These are phyloP conservation scores for Mycena galopus DNA, from an alignment of 768 basidiomycete species.

Conservation along the genomic window DNA sequence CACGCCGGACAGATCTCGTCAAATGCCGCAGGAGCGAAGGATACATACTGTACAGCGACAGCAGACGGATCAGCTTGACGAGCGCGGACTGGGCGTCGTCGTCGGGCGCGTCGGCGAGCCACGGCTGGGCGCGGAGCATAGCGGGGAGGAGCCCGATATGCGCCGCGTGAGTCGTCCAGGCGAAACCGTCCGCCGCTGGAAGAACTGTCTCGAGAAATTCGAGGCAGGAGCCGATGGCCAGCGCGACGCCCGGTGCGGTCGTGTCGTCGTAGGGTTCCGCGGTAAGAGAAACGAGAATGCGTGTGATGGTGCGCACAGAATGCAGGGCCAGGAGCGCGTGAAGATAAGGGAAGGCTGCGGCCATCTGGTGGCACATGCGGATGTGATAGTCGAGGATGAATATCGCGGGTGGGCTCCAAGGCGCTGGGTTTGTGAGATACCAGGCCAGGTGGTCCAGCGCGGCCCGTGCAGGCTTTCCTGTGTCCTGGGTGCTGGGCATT, in stretches of 20 bases:
- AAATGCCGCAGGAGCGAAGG: constrained; percentile 32
- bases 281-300: constrained; percentile 33
- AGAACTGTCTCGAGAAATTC: constrained; percentile 26
- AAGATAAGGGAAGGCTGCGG: constrained; percentile 13
- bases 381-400: constrained; percentile 36
- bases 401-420: constrained; percentile 24
- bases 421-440: constrained; percentile 21
- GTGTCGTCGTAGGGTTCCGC: constrained; percentile 19
- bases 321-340: constrained; percentile 21
- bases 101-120: constrained; percentile 32
- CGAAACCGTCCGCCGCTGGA: constrained; percentile 26
- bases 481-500: constrained; percentile 23
- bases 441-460: constrained; percentile 29
- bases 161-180: constrained; percentile 34
- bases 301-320: constrained; percentile 30
- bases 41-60: constrained; percentile 34
- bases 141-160: constrained; percentile 34
- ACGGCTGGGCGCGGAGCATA: constrained; percentile 27
- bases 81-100: constrained; percentile 17
- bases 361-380: constrained; percentile 29
- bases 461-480: constrained; percentile 27
- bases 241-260: constrained; percentile 27
- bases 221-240: constrained; percentile 26
- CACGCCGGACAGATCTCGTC: constrained; percentile 1
- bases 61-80: constrained; percentile 19